Evolutionary conservation across 2,329 filamentous ascomycete genomes (phyloP), one percentile per base, ranked within the genome.

Genomic region (Neofusicoccum sp.): DNA sequence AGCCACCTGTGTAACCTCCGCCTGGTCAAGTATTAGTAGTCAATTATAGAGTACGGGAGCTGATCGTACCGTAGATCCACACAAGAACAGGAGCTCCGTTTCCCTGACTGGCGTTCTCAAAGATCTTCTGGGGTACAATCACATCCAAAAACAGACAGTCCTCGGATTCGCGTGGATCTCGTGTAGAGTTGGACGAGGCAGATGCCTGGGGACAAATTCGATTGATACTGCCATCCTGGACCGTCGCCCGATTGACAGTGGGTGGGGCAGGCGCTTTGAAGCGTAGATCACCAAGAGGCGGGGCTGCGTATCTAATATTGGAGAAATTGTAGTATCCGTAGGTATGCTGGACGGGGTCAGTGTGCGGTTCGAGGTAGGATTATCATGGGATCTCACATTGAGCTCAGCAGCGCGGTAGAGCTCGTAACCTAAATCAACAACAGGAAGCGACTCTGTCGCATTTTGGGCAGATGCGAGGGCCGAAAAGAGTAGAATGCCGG

Each of bases 261-360:
- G 80, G 79, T 12, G 72, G 64, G 20, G 73, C 71, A 2, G 83
- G 82, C 31, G 78, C 76, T 20, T 74, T 74, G 64, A 83, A 85
- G 26, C 83, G 75, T 45, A 83, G 68, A 8, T 82, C 66, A 7
- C 80, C 82, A 3, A 80, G 62, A 1, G 83, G 83, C 12, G 83
- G 78, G 33, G 80, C 79, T 4, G 81, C 83, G 69, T 80, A 86
- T 45, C 82, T 77, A 63, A 85, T 84, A 65, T 85, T 84, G 57
- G 73, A 79, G 71, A 85, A 85, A 63, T 80, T 82, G 69, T 83
- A 84, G 63, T 79, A 73, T 20, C 73, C 69, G 12, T 69, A 69
- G 0, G 77, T 71, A 60, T 71, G 66, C 76, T 74, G 48, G 9
- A 16, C 36, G 44, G 34, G 31, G 30, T 49, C n/a, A 48, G 44